Evolutionary conservation across 441 rosid species (phyloP).

Genomic region (Raphanus hybrid): DNA sequence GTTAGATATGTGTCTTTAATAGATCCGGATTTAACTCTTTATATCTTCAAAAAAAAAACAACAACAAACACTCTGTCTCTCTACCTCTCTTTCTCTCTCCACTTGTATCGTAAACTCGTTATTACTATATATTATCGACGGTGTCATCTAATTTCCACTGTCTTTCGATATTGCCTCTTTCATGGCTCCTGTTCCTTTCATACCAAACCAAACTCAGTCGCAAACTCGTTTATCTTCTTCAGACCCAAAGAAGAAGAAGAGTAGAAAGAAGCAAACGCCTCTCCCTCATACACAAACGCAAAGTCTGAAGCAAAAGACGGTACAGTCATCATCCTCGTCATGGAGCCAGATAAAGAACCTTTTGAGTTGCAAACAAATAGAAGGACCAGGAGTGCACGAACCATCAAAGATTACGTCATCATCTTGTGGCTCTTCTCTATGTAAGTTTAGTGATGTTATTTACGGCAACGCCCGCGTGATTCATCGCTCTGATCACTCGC

Average conservation of each 20-base stretch:
- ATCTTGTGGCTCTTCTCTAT: conserved; percentile 63
- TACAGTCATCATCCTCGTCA: conserved; percentile 53
- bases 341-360: conserved; percentile 95
- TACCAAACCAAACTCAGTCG: conserved; percentile 48
- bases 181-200: conserved; percentile 75
- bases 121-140: conserved; percentile 11
- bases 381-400: conserved; percentile 68
- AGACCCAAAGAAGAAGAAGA: conserved; percentile 47
- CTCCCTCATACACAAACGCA: conserved; percentile 26
- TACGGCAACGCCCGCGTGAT: conserved; percentile 87
- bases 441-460: conserved; percentile 79
- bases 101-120: background rate
- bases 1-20: no score
- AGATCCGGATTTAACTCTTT: no score
- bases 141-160: conserved; percentile 14
- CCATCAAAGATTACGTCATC: conserved; percentile 67
- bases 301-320: conserved; percentile 47
- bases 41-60: no score
- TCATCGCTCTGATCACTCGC: conserved; percentile 86
- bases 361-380: conserved; percentile 80
- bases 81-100: conserved; percentile 1
- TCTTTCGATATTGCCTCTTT: conserved; percentile 25
- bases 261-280: conserved; percentile 33
- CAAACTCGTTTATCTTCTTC: conserved; percentile 37
- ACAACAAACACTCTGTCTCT: no score